Conservation (phyloP, 2,329 filamentous ascomycete species). For the Xylaria sp. region DNA sequence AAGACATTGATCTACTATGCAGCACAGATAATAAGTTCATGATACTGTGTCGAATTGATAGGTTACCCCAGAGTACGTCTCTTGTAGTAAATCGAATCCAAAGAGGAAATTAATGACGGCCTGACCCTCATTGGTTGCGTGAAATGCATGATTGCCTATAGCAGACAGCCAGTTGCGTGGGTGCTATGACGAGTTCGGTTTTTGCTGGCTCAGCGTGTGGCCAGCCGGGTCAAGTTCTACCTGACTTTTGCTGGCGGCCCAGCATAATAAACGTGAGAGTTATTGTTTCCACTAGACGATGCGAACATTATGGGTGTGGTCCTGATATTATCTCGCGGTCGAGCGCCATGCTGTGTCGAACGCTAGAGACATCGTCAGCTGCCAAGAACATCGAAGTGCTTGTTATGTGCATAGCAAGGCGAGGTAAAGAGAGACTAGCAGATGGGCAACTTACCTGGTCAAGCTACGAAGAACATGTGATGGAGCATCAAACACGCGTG, state of each 20-base stretch:
- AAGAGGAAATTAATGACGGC: neutral
- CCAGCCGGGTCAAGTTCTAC: neutral
- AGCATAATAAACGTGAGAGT: neutral
- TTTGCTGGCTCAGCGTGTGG: neutral
- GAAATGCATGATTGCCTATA: neutral
- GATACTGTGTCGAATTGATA: neutral
- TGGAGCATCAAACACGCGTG: neutral
- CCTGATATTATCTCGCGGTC: neutral
- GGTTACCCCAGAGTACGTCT: neutral
- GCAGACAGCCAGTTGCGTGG: neutral
- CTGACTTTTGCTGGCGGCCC: neutral
- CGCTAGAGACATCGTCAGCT: neutral
- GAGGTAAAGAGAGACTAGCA: neutral
- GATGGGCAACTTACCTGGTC: neutral
- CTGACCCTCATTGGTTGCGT: neutral
- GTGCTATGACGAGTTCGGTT: neutral
- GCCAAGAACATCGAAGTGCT: neutral
- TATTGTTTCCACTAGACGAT: neutral
- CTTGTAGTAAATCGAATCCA: neutral
- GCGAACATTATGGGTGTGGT: neutral
- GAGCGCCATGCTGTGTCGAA: conserved; percentile 7
- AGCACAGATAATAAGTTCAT: conserved; percentile 10
- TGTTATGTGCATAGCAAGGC: neutral
- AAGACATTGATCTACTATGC: conserved; percentile 10
- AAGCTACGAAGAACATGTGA: conserved; percentile 1